Percentiles rank a stretch among this genome's conserved stretches.
Evolutionary conservation across 192 early-diverging fungal species (phyloP).

Genomic region (Rhizoclosmatium globosum): DNA sequence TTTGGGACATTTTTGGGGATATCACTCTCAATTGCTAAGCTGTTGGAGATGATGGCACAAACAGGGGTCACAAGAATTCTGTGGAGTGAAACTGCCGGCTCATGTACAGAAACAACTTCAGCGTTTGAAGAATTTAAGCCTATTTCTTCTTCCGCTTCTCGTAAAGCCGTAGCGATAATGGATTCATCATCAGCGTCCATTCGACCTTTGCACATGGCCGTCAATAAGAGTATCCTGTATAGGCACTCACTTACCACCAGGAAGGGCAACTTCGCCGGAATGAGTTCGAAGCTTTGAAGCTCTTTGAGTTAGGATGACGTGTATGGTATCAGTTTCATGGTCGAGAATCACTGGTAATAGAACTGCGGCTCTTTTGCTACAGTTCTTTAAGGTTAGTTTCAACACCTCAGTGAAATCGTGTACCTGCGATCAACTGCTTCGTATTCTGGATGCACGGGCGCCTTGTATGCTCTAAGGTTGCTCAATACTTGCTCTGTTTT

Average conservation of each 20-base stretch:
- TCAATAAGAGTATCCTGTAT: neutral
- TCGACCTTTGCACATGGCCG: neutral
- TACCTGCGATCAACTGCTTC: no score
- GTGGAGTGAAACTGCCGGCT: constrained; percentile 34
- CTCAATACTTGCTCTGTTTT: neutral
- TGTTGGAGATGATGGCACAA: constrained; percentile 16
- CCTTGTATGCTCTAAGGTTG: neutral
- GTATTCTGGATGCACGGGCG: neutral
- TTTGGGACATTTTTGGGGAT: constrained; percentile 8
- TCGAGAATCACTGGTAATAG: constrained; percentile 39
- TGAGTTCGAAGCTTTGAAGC: constrained; percentile 44
- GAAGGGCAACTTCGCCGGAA: constrained; percentile 48
- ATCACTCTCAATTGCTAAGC: neutral
- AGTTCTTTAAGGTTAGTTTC: no score
- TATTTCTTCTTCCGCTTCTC: constrained; percentile 51
- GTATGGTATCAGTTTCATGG: constrained; percentile 11
- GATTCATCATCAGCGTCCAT: constrained; percentile 35
- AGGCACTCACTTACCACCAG: constrained; percentile 35
- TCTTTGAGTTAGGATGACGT: constrained; percentile 41
- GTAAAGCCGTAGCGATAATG: constrained; percentile 39
- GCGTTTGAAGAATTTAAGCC: constrained; percentile 32
- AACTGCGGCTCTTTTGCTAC: constrained; percentile 39
- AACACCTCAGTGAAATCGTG: no score
- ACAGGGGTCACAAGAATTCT: constrained; percentile 47
- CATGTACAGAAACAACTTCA: constrained; percentile 35